Conservation (phyloP, 192 early-diverging fungal genomes). For the Backusella tarrabulga region DNA sequence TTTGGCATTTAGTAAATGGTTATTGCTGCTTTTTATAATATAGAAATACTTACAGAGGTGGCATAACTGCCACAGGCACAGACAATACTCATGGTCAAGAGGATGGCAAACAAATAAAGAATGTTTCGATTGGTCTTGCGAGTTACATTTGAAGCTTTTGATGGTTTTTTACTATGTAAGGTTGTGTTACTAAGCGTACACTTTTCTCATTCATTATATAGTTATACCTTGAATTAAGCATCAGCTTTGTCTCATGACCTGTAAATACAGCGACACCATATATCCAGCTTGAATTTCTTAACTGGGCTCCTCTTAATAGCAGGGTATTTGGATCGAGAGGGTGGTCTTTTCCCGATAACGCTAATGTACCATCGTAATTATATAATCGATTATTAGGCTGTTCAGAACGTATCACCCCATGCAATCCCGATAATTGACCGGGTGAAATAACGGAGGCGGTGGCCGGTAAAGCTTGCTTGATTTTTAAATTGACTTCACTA, state of each 20-base stretch:
- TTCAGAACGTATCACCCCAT: constrained; percentile 84
- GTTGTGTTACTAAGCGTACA: no score
- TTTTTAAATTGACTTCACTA: constrained; percentile 93
- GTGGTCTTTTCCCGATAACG: constrained; percentile 53
- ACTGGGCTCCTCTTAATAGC: constrained; percentile 83
- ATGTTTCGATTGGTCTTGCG: constrained; percentile 66
- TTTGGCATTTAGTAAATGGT: no score
- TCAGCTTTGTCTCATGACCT: constrained; percentile 94
- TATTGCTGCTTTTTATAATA: no score
- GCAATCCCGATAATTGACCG: constrained; percentile 53
- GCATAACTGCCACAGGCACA: constrained; percentile 84
- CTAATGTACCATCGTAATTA: constrained; percentile 77
- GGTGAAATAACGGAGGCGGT: constrained; percentile 70
- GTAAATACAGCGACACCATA: constrained; percentile 90
- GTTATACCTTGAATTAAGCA: constrained; percentile 69
- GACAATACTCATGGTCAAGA: constrained; percentile 81
- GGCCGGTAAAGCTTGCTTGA: constrained; percentile 82
- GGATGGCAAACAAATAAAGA: constrained; percentile 88
- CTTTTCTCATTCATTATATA: no score
- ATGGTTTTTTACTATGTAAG: constrained; percentile 36
- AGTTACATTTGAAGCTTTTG: constrained; percentile 38
- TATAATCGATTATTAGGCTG: constrained; percentile 92
- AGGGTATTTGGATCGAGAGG: constrained; percentile 87
- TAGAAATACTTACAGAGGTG: constrained; percentile 39
- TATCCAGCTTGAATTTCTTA: constrained; percentile 93